Evolutionary conservation across 257 asterid species (phyloP), one percentile per base, ranked within the genome.

Genomic region (Solanum piurae): DNA sequence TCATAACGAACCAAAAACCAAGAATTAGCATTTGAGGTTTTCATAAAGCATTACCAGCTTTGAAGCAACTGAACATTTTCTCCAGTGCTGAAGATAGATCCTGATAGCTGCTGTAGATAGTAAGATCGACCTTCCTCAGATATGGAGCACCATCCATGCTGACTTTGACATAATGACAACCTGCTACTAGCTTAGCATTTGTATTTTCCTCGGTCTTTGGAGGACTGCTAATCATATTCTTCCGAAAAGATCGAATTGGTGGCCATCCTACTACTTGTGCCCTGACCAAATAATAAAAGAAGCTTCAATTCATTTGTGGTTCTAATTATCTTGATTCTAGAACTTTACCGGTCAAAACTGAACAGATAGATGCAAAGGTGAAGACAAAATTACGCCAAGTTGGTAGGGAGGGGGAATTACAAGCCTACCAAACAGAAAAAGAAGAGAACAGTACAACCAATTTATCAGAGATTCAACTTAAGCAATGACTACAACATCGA

Each of bases 211-310:
- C 91, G 0, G 71, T 86, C 89, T 90, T 90, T 8, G 85, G 89
- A 86, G 92, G 92, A 89, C 76, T 88, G 69, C 42, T 84, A 16
- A 92, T 90, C 93, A 95, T 93, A 90, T 94, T 96, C 96, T 96
- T 96, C 11, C 98, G 94, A 89, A 91, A 94, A 1, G 98, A 93
- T 58, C 98, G 92, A 66, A 96, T 94, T 12, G 98, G 98, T 10
- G 98, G 98, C 98, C 98, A 96, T 58, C 98, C 98, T 75, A 96
- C 98, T 90, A 96, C 94, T 89, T 95, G 98, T 86, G 98, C 95
- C 94, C 98, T 96, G 92, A 84, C 73, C 83, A 85, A 34, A 25
- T 25, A n/a, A 86, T 58, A 86, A 49, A 75, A 60, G 86, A 12
- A 27, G 49, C 73, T 72, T 49, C 71, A 36, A 64, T 37, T 60